Evolutionary conservation across 768 basidiomycete genomes (phyloP).

Genomic region (Lyophyllum atratum): DNA sequence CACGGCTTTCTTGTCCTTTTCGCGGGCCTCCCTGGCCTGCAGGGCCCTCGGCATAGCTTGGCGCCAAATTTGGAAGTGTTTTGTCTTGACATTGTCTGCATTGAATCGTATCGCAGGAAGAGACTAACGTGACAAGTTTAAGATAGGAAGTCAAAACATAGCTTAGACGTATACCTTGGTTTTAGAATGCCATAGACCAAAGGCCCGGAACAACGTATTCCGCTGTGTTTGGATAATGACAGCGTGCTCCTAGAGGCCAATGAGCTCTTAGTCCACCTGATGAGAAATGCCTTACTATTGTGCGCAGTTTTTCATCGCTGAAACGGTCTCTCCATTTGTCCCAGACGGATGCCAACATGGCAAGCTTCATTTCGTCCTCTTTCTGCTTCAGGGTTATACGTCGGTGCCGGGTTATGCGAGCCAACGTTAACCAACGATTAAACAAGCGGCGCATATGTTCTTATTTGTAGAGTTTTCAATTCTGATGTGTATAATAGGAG

Average conservation of each 20-base stretch:
- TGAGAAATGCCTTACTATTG: constrained; percentile 48
- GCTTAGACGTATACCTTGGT: constrained; percentile 55
- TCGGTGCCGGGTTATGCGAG: constrained; percentile 63
- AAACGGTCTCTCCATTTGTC: constrained; percentile 81
- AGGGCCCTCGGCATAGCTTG: constrained; percentile 70
- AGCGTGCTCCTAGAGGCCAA: constrained; percentile 51
- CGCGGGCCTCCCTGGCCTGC: constrained; percentile 65
- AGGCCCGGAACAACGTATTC: constrained; percentile 65
- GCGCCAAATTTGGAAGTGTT: constrained; percentile 68
- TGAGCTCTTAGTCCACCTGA: not conserved
- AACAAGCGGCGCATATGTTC: constrained; percentile 71
- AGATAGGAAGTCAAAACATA: not conserved
- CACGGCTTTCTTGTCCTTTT: constrained; percentile 51
- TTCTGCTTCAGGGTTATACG: constrained; percentile 58
- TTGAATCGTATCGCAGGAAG: constrained; percentile 81
- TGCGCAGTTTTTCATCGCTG: constrained; percentile 62
- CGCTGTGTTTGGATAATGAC: constrained; percentile 60
- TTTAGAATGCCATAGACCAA: constrained; percentile 73
- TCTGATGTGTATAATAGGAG: not conserved
- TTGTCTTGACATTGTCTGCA: constrained; percentile 58
- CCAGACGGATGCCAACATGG: constrained; percentile 60
- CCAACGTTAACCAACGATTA: constrained; percentile 64
- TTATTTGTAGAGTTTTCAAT: constrained; percentile 26
- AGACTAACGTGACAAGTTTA: constrained; percentile 42
- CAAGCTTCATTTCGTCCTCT: constrained; percentile 62